Conservation (phyloP, 345 rosid genomes). For the Eucalyptus lansdowneana region DNA sequence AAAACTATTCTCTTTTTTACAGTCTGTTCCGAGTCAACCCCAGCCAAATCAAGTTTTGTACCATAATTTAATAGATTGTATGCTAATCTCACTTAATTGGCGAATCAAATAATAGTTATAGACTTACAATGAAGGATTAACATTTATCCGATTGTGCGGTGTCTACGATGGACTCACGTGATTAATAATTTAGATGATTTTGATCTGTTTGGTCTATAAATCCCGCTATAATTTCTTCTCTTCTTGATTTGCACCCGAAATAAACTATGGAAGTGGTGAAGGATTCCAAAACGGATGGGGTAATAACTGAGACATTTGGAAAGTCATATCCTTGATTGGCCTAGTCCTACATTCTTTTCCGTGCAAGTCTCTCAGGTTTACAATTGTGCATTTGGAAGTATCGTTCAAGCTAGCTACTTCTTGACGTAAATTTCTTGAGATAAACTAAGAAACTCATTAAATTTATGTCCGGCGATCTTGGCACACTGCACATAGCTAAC, state of each 20-base stretch:
- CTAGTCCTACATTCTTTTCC: background rate
- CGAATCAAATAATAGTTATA: too few relatives aligned
- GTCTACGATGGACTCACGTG: background rate
- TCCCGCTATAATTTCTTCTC: background rate
- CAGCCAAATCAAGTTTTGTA: background rate
- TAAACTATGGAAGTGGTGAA: background rate
- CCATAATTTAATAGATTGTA: background rate
- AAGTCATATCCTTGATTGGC: background rate
- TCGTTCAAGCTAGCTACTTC: background rate
- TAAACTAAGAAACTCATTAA: background rate
- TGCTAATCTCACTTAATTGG: background rate
- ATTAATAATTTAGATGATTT: background rate
- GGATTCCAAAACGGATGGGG: background rate
- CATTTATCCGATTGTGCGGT: background rate
- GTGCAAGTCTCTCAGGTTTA: background rate
- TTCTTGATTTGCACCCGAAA: background rate
- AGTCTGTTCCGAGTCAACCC: background rate
- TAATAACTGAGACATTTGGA: background rate
- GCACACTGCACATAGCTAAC: background rate
- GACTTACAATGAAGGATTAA: background rate
- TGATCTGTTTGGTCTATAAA: background rate
- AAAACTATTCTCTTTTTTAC: background rate
- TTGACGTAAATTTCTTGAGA: background rate
- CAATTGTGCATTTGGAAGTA: background rate
- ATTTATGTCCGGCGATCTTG: background rate